These are phyloP conservation scores for Hirschioporus abietinus DNA, from an alignment of 768 basidiomycete species.

Conservation along the genomic window DNA sequence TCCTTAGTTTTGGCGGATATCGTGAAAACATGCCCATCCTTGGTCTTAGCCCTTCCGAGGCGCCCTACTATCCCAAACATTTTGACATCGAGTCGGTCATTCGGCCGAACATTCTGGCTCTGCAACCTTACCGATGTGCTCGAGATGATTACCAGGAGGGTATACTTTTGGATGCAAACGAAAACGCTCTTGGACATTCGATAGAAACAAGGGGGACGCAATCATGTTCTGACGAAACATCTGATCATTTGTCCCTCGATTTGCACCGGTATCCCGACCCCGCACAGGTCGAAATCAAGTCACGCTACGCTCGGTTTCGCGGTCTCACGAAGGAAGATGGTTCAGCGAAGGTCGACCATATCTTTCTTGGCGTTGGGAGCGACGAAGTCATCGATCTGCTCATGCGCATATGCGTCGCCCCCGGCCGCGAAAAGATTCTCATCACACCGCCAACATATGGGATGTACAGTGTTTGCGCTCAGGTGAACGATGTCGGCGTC, in stretches of 20 bases:
- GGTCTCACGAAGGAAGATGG: constrained; percentile 46
- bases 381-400: constrained; percentile 96
- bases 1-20: neutral
- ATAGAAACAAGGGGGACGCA: constrained; percentile 38
- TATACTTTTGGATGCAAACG: constrained; percentile 94
- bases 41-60: constrained; percentile 44
- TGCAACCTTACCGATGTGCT: constrained; percentile 93
- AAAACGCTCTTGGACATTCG: constrained; percentile 89
- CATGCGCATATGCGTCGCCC: constrained; percentile 83
- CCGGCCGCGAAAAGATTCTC: constrained; percentile 75
- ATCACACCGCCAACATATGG: constrained; percentile 95
- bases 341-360: constrained; percentile 36
- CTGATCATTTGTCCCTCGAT: constrained; percentile 39
- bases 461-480: constrained; percentile 94
- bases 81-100: constrained; percentile 82
- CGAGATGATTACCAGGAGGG: constrained; percentile 92
- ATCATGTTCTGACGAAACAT: constrained; percentile 29
- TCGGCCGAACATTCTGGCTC: constrained; percentile 87
- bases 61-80: constrained; percentile 59
- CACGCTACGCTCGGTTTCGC: constrained; percentile 67
- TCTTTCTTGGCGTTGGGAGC: constrained; percentile 94
- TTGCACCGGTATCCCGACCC: constrained; percentile 95
- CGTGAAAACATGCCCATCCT: constrained; percentile 50
- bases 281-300: constrained; percentile 74
- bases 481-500: constrained; percentile 87